Percentiles rank a stretch among this genome's conserved stretches.
These are phyloP conservation scores for Vaccinium darrowii DNA, from an alignment of 148 eudicot species.

Conservation along the genomic window DNA sequence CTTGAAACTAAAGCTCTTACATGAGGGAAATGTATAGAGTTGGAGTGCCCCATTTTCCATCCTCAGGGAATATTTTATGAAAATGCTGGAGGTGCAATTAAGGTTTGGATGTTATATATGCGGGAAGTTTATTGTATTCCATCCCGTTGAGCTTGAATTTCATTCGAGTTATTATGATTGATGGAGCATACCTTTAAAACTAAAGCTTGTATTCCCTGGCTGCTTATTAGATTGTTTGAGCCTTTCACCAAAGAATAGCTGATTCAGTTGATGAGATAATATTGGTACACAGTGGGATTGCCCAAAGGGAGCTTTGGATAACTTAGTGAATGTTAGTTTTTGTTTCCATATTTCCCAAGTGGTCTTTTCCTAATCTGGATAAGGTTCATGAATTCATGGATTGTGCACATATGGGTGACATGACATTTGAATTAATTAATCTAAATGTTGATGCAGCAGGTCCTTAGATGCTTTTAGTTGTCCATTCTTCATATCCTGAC, in stretches of 20 bases:
- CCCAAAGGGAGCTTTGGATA: not conserved
- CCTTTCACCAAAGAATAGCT: not conserved
- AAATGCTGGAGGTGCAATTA: conserved; percentile 9
- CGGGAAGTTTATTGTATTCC: not conserved
- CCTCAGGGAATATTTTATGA: not conserved
- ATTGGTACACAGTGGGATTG: not conserved
- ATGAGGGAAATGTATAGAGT: not conserved
- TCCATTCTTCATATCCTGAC: not conserved
- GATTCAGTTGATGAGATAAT: not conserved
- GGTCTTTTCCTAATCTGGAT: not conserved
- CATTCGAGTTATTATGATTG: not conserved
- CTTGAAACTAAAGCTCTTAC: not conserved
- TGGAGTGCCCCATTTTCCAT: not conserved
- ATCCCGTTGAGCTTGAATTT: not conserved
- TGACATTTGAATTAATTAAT: not conserved
- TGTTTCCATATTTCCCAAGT: not conserved
- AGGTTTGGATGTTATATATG: not conserved
- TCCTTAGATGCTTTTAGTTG: not conserved
- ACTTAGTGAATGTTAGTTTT: not conserved
- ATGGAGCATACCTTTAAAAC: not conserved
- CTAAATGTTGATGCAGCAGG: not conserved
- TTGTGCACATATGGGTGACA: not conserved
- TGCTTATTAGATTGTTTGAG: not conserved
- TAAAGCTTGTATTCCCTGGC: not conserved
- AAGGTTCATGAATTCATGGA: not conserved